Evolutionary conservation across 75 land plant genomes (phyloP).

Genomic region (Cupressus sempervirens): DNA sequence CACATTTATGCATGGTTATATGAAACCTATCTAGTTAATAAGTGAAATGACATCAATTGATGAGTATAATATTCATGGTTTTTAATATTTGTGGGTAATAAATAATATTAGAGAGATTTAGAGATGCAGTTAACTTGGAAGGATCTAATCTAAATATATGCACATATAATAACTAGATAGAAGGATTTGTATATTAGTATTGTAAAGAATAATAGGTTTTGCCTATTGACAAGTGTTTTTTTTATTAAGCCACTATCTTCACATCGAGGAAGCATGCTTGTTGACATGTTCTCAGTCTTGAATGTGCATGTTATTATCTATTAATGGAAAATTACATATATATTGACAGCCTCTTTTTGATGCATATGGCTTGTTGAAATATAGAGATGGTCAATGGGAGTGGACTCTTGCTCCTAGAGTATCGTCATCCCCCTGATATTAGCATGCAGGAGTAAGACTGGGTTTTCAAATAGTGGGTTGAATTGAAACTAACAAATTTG

Average conservation of each 20-base stretch:
- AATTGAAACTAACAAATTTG: neutral
- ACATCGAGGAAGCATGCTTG: neutral
- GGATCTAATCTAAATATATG: neutral
- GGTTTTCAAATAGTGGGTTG: neutral
- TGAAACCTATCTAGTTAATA: too few species aligned
- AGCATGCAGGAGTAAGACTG: slow-evolving; percentile 90
- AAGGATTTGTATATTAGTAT: neutral
- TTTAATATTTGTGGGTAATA: neutral
- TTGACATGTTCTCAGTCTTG: neutral
- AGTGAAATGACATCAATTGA: too few species aligned
- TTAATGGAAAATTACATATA: neutral
- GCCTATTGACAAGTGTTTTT: neutral
- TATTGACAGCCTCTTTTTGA: slow-evolving; percentile 68
- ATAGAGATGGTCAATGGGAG: slow-evolving; percentile 97
- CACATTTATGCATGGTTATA: neutral
- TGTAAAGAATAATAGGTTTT: neutral
- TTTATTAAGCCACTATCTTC: neutral
- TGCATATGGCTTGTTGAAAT: slow-evolving; percentile 94
- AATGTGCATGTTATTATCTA: neutral
- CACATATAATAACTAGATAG: neutral
- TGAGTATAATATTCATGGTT: neutral
- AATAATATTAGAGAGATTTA: neutral
- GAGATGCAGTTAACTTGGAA: neutral
- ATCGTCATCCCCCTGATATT: slow-evolving; percentile 94
- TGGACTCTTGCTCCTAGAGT: slow-evolving; percentile 98